These are phyloP conservation scores for Neurospora sp. DNA, from an alignment of 495 filamentous ascomycete genomes.

Conservation along the genomic window DNA sequence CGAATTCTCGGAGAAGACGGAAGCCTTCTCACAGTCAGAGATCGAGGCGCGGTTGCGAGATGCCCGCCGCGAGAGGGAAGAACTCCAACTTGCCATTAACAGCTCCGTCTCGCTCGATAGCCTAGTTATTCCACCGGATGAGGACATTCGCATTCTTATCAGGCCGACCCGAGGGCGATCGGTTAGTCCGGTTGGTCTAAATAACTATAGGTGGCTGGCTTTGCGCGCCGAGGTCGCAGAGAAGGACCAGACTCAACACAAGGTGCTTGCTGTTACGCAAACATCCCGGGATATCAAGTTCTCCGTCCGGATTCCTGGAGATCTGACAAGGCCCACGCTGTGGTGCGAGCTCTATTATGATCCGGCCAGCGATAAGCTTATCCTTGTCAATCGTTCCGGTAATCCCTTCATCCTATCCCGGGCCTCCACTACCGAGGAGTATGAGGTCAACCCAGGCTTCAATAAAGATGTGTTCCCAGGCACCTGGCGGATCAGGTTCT, in stretches of 20 bases:
- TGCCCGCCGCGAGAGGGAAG: constrained; percentile 25
- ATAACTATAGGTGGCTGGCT: constrained; percentile 34
- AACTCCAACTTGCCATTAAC: constrained; percentile 19
- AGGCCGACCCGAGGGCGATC: constrained; percentile 36
- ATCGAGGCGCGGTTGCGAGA: constrained; percentile 23
- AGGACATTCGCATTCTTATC: constrained; percentile 39
- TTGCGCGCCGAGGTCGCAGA: constrained; percentile 35
- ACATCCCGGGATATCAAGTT: constrained; percentile 39
- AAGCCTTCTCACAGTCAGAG: constrained; percentile 40
- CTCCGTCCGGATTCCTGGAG: constrained; percentile 36
- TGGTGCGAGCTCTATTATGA: constrained; percentile 42
- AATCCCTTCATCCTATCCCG: constrained; percentile 32
- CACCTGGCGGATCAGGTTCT: constrained; percentile 38
- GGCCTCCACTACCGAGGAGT: constrained; percentile 23
- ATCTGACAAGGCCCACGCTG: constrained; percentile 26
- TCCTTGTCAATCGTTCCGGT: constrained; percentile 36
- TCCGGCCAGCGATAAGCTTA: constrained; percentile 38
- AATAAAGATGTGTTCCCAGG: constrained; percentile 33
- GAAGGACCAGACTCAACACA: constrained; percentile 30
- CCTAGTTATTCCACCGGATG: constrained; percentile 28
- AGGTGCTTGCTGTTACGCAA: constrained; percentile 40
- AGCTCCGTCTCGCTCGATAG: constrained; percentile 33
- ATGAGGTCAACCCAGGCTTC: constrained; percentile 30
- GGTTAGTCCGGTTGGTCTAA: constrained; percentile 35
- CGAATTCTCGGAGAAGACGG: constrained; percentile 36